Conservation (phyloP, 257 asterid genomes). For the Linaria vulgaris region DNA sequence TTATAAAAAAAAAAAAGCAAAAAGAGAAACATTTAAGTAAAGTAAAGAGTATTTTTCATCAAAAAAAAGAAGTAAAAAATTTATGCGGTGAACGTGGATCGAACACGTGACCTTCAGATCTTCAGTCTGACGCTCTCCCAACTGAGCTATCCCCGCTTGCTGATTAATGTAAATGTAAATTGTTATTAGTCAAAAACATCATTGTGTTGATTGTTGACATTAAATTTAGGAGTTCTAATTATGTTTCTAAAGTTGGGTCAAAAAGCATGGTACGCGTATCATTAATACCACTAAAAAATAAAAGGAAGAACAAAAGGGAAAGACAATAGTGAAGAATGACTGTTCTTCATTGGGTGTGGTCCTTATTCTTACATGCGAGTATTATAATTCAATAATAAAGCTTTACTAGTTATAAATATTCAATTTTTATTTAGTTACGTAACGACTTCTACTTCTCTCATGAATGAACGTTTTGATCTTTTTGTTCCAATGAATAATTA, state of each 20-base stretch:
- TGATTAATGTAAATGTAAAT: too few relatives aligned
- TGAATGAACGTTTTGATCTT: too few relatives aligned
- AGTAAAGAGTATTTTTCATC: not conserved
- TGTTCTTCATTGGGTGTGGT: too few relatives aligned
- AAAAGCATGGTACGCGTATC: too few relatives aligned
- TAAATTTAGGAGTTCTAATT: not conserved
- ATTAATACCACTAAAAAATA: not conserved
- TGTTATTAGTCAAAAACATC: too few relatives aligned
- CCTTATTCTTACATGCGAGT: too few relatives aligned
- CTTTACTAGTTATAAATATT: too few relatives aligned
- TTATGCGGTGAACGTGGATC: constrained; percentile 73
- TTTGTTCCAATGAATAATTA: too few relatives aligned
- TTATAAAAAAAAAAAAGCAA: not conserved
- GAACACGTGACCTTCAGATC: constrained; percentile 72
- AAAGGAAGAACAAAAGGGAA: not conserved
- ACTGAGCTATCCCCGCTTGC: constrained; percentile 59
- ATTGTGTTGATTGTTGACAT: not conserved
- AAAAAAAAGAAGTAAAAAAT: not conserved
- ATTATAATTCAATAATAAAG: too few relatives aligned
- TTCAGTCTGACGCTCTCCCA: constrained; percentile 78
- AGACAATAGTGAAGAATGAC: not conserved
- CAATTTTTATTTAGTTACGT: too few relatives aligned
- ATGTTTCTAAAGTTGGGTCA: too few relatives aligned
- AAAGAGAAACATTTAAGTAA: not conserved
- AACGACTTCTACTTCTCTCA: too few relatives aligned